A percentile compares a stretch with the other conserved stretches of the same genome.
Conservation (phyloP, 2,329 filamentous ascomycete genomes). For the Hypoxylon rubiginosum region DNA sequence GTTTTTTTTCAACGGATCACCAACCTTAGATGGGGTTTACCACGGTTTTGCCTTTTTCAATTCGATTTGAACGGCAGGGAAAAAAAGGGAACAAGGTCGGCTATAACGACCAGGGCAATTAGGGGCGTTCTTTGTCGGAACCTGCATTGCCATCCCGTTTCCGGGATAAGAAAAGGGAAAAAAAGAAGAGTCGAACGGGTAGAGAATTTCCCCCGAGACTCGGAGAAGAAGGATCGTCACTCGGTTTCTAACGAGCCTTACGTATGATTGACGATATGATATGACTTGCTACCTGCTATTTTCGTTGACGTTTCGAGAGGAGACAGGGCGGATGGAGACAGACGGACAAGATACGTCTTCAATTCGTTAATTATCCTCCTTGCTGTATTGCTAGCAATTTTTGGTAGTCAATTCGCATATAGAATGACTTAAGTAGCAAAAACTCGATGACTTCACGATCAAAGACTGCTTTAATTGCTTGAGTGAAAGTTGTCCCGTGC, state of each 20-base stretch:
- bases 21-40: conserved; percentile 12
- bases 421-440: background rate
- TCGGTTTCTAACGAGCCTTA: conserved; percentile 47
- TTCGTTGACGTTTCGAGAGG: background rate
- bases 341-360: background rate
- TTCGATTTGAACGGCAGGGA: conserved; percentile 26
- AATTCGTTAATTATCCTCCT: background rate
- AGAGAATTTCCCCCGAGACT: conserved; percentile 1
- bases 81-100: conserved; percentile 27
- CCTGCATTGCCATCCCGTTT: conserved; percentile 23
- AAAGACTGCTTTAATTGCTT: background rate
- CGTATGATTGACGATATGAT: conserved; percentile 54
- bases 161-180: conserved; percentile 39
- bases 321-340: too few species aligned
- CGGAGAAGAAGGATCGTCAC: conserved; percentile 30
- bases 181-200: background rate
- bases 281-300: conserved; percentile 38
- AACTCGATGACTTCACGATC: background rate
- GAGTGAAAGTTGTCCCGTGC: too few species aligned
- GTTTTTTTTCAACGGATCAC: conserved; percentile 20
- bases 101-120: conserved; percentile 26
- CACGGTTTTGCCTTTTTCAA: conserved; percentile 6
- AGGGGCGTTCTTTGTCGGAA: conserved; percentile 32
- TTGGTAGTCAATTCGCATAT: background rate
- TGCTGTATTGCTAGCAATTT: background rate